These are phyloP conservation scores for Penicillium sp. DNA, from an alignment of 2,329 filamentous ascomycete genomes.

Conservation along the genomic window DNA sequence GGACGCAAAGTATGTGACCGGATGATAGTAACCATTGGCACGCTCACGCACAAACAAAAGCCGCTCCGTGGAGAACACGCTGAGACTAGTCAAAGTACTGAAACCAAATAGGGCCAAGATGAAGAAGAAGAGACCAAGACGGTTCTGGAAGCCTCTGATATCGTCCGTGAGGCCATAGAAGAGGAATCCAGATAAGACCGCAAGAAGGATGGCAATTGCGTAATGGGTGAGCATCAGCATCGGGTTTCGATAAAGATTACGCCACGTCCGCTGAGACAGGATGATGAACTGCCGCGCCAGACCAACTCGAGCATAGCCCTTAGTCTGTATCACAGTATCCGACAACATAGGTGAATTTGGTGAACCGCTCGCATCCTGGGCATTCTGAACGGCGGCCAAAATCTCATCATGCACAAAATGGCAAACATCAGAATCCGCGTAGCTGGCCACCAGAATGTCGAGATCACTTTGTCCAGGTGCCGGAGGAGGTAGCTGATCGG, in stretches of 20 bases:
- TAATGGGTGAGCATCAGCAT: constrained; percentile 99
- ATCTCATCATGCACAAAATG: constrained; percentile 75
- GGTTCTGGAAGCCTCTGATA: constrained; percentile 96
- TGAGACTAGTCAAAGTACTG: constrained; percentile 89
- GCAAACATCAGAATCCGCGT: constrained; percentile 75
- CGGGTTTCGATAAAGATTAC: constrained; percentile 94
- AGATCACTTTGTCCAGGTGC: constrained; percentile 71
- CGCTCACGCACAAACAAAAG: constrained; percentile 89
- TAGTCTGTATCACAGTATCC: constrained; percentile 61
- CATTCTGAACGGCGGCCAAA: constrained; percentile 62
- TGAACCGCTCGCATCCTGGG: constrained; percentile 67
- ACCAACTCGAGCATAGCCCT: constrained; percentile 79
- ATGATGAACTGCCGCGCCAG: constrained; percentile 82
- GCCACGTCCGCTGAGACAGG: constrained; percentile 88
- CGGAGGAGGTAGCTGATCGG: constrained; percentile 57
- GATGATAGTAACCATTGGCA: constrained; percentile 94
- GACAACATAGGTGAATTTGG: constrained; percentile 56
- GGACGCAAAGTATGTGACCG: constrained; percentile 87
- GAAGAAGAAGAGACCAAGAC: constrained; percentile 96
- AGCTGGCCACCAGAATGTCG: constrained; percentile 75
- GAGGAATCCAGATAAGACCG: constrained; percentile 89
- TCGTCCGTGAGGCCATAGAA: constrained; percentile 97
- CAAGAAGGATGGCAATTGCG: constrained; percentile 90
- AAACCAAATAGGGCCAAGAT: constrained; percentile 93
- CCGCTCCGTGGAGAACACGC: constrained; percentile 87